Percentiles rank a stretch among this genome's conserved stretches.
phyloP scores from a whole-genome alignment of 1,284 basidiomycete genomes.

The Melanopsichium pennsylvanicum region DNA sequence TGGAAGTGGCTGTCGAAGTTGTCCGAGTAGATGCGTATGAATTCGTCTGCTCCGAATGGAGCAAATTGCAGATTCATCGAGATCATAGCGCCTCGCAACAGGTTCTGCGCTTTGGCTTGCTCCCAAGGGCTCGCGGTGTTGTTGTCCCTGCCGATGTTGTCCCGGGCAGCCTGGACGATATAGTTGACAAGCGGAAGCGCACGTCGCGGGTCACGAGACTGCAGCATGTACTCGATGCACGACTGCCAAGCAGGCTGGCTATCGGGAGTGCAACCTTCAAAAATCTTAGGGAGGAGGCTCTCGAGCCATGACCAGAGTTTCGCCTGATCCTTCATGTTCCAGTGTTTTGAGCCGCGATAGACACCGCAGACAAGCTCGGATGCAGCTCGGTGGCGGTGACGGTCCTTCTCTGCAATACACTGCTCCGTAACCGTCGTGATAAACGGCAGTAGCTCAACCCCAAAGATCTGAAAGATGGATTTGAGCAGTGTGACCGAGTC shows the following conservation, averaged over 20 bases:
- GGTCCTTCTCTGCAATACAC: constrained; percentile 74
- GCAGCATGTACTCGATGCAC: constrained; percentile 71
- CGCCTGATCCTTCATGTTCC: constrained; percentile 74
- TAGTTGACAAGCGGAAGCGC: constrained; percentile 78
- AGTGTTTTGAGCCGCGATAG: constrained; percentile 83
- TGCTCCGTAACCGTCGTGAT: constrained; percentile 74
- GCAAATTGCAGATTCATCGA: constrained; percentile 47
- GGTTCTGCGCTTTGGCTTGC: constrained; percentile 71
- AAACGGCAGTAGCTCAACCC: constrained; percentile 70
- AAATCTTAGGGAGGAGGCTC: constrained; percentile 76
- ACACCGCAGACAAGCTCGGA: constrained; percentile 85
- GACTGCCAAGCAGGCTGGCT: constrained; percentile 67
- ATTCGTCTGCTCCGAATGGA: constrained; percentile 48
- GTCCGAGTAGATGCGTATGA: constrained; percentile 56
- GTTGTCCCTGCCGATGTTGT: constrained; percentile 48
- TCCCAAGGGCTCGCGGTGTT: constrained; percentile 48
- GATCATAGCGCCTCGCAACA: constrained; percentile 46
- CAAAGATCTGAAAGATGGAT: constrained; percentile 70
- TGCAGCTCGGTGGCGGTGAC: constrained; percentile 89
- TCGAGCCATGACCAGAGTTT: constrained; percentile 83
- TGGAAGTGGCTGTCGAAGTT: constrained; percentile 63
- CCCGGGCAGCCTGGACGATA: constrained; percentile 39
- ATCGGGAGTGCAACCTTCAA: constrained; percentile 70
- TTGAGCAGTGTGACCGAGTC: constrained; percentile 69
- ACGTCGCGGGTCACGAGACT: constrained; percentile 84